These are phyloP conservation scores for Cytospora mali DNA, from an alignment of 2,329 filamentous ascomycete species.

Conservation along the genomic window DNA sequence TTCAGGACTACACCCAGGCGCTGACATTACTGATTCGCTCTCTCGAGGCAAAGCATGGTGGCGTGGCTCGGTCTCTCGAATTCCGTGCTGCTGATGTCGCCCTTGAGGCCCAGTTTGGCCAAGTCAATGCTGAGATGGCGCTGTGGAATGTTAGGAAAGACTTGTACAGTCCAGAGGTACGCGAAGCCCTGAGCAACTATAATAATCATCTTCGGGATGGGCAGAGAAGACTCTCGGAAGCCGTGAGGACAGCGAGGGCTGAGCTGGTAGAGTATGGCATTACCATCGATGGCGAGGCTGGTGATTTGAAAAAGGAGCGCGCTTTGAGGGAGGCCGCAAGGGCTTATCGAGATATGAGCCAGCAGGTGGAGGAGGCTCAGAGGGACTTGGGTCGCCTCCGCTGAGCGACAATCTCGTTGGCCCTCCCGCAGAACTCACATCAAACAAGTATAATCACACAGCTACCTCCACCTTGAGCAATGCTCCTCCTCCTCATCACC, in stretches of 20 bases:
- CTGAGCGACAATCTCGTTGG: neutral
- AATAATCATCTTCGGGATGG: conserved; percentile 53
- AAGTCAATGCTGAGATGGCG: conserved; percentile 42
- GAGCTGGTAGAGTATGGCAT: conserved; percentile 56
- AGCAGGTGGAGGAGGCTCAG: conserved; percentile 52
- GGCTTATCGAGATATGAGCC: conserved; percentile 53
- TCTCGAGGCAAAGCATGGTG: conserved; percentile 59
- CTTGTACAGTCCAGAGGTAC: conserved; percentile 50
- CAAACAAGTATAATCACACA: neutral
- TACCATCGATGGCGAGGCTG: conserved; percentile 32
- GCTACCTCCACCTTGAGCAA: neutral
- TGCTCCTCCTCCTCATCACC: neutral
- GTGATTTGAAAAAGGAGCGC: conserved; percentile 46
- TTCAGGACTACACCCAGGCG: conserved; percentile 44
- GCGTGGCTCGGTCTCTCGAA: conserved; percentile 53
- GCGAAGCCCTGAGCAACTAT: conserved; percentile 50
- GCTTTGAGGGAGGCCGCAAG: conserved; percentile 57
- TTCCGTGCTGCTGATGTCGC: conserved; percentile 51
- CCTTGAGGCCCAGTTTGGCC: conserved; percentile 47
- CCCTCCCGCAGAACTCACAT: neutral
- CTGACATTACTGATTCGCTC: conserved; percentile 49
- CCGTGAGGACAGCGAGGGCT: conserved; percentile 43
- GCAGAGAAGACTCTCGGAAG: conserved; percentile 48
- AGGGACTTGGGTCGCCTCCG: conserved; percentile 44
- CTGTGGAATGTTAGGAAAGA: conserved; percentile 41